Evolutionary conservation across 1,284 basidiomycete genomes (phyloP), one percentile per base, ranked within the genome.

Genomic region (Singerocomus inundabilis): DNA sequence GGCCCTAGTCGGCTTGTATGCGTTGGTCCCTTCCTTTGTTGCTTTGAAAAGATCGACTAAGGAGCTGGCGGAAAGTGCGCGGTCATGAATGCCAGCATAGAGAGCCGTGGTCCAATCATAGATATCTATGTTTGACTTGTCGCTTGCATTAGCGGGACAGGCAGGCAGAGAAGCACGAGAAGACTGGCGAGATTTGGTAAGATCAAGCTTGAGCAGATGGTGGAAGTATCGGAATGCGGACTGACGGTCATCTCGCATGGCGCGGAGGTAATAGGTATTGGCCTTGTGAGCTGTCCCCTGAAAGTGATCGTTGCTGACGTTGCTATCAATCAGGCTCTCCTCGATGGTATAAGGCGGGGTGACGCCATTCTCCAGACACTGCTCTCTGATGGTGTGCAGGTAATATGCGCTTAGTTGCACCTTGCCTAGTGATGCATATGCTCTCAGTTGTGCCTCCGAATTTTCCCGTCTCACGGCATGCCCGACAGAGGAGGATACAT

Each of bases 191-290:
- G 52, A 43, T 29, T 58, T 57, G 24, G 44, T 40, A 52, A 60
- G 54, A 30, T 58, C 57, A 16, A 61, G 58, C 16, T 55, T 59
- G 38, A 67, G 63, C 7, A 67, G 53, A 3, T 58, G 53, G 31
- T 64, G 62, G 3, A 82, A 72, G 53, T 80, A 80, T n/a, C 66
- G 61, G 52, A 78, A 75, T 2, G 79, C 79, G 13, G 76, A 72
- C 10, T 64, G 61, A 24, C 70, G 64, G 52, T 76, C 69, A 31
- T 70, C 56, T 6, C 57, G 57, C 55, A 70, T 54, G 29, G 70
- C 51, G 11, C 60, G 54, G 24, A 70, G 58, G 49, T 66, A 68
- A 16, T 59, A 47, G 5, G 70, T 70, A 43, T 75, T 72, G 15
- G 70, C 69, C 11, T 61, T 61, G 26, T 78, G 65, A 30, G 72